A percentile compares a stretch with the other conserved stretches of the same genome.
These are phyloP conservation scores for Melanogaster broomeanus DNA, from an alignment of 768 basidiomycete species.

Conservation along the genomic window DNA sequence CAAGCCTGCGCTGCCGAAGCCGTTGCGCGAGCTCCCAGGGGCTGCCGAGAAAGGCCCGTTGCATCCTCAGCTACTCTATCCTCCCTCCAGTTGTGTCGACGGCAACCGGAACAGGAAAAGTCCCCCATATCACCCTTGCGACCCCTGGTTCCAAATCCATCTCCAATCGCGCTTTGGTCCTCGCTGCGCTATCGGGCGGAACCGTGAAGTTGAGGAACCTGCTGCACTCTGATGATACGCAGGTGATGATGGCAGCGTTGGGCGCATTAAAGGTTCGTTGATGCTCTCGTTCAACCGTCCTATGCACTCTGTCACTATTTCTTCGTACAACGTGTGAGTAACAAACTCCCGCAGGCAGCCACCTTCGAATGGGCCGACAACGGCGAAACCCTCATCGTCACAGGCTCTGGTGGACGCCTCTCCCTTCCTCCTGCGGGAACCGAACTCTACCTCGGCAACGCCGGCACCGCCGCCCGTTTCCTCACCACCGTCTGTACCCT, in stretches of 20 bases:
- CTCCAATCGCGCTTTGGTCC: conserved; percentile 90
- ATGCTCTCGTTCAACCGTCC: background rate
- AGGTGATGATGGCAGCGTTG: conserved; percentile 98
- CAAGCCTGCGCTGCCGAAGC: conserved; percentile 49
- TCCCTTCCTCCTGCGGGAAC: conserved; percentile 76
- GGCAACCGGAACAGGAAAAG: background rate
- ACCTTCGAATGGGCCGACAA: conserved; percentile 94
- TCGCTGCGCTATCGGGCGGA: conserved; percentile 89
- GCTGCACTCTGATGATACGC: conserved; percentile 96
- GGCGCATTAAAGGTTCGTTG: conserved; percentile 73
- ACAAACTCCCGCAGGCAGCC: conserved; percentile 62
- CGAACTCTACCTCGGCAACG: conserved; percentile 94
- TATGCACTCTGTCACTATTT: too few relatives aligned
- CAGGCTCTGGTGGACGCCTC: conserved; percentile 82
- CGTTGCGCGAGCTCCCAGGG: conserved; percentile 23
- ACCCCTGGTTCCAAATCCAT: conserved; percentile 98
- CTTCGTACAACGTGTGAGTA: background rate
- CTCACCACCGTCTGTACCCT: conserved; percentile 95
- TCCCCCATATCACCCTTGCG: conserved; percentile 60
- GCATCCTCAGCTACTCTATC: conserved; percentile 20
- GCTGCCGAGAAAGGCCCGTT: conserved; percentile 13
- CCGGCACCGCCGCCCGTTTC: conserved; percentile 97
- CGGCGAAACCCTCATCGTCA: conserved; percentile 92
- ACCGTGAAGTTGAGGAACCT: conserved; percentile 88
- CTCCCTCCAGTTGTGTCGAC: background rate